Evolutionary conservation across 805 yeast species (phyloP), one percentile per base, ranked within the genome.

Genomic region (Candida railenensis): DNA sequence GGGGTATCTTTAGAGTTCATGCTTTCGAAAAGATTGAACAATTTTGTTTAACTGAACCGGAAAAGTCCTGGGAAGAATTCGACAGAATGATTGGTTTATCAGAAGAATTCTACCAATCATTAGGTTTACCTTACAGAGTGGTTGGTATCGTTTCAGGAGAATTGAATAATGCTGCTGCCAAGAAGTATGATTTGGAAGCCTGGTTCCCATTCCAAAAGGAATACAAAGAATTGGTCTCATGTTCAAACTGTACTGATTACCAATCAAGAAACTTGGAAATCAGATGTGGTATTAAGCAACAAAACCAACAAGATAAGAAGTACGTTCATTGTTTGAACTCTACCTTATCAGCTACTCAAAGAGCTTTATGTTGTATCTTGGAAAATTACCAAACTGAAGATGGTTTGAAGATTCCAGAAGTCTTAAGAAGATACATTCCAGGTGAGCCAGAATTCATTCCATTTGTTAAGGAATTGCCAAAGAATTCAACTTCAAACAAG

Each of bases 201-300:
- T 94, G 99, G 99, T 94, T 94, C 95, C 99, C 99, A 65, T 94
- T 79, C 88, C 99, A 94, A 79, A 81, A 90, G 69, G 99, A 94
- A 74, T 94, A 88, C 78, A 94, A 94, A 76, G 99, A 94, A 77
- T 83, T 94, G 62, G 99, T 94, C 47, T 89, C 97, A 16, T 92
- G 98, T 77, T 92, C 98, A 49, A 94, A 94, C 81, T 94, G 99
- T 83, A 94, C 99, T 50, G 99, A 94, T 75, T 94, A 94, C 74
- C 99, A 94, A 78, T 89, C 98, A 45, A 87, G 99, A 78, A 92
- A 92, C 80, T 80, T 94, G 66, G 99, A 94, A 78, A 94, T 94
- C 65, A 87, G 99, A 81, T 94, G 97, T 71, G 99, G 99, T 69
- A 88, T 94, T 62, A 91, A 92, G 78, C 89, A 92, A 73, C 83